Conservation (phyloP, 2,329 filamentous ascomycete genomes). For the Ceratocystis huliohia region DNA sequence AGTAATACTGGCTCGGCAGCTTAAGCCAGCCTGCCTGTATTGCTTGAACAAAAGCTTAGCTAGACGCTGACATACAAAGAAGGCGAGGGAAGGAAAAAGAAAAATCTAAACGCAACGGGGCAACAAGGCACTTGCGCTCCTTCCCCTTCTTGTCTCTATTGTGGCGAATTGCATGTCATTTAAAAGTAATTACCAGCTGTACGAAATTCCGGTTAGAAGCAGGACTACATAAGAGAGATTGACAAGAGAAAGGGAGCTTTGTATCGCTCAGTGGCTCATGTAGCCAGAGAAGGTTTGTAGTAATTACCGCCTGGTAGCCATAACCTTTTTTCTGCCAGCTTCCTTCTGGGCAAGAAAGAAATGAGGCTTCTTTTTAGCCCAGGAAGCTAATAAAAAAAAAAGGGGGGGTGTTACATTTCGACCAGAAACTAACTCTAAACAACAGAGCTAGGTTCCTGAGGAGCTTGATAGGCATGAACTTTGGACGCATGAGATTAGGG, state of each 20-base stretch:
- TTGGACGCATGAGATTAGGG: constrained; percentile 2
- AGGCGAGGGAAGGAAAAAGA: neutral
- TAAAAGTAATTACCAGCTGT: neutral
- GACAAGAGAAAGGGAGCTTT: neutral
- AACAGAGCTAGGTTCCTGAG: neutral
- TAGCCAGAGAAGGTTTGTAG: too few relatives aligned
- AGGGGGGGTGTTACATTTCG: neutral
- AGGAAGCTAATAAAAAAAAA: neutral
- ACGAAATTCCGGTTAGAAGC: constrained; percentile 1
- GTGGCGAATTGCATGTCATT: neutral
- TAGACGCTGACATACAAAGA: neutral
- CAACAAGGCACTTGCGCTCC: neutral
- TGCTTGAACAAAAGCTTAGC: neutral
- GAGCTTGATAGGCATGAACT: constrained; percentile 4
- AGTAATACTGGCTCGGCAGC: neutral
- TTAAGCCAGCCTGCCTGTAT: neutral
- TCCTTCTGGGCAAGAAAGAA: too few relatives aligned
- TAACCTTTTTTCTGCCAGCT: too few relatives aligned
- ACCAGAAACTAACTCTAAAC: constrained; percentile 3
- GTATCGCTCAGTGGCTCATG: neutral
- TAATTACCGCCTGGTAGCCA: too few relatives aligned
- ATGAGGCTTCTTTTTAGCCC: neutral
- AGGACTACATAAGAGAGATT: neutral
- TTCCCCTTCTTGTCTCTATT: neutral
- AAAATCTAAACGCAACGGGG: neutral